phyloP scores from a whole-genome alignment of 768 basidiomycete species.

The Pleurotus djamor region DNA sequence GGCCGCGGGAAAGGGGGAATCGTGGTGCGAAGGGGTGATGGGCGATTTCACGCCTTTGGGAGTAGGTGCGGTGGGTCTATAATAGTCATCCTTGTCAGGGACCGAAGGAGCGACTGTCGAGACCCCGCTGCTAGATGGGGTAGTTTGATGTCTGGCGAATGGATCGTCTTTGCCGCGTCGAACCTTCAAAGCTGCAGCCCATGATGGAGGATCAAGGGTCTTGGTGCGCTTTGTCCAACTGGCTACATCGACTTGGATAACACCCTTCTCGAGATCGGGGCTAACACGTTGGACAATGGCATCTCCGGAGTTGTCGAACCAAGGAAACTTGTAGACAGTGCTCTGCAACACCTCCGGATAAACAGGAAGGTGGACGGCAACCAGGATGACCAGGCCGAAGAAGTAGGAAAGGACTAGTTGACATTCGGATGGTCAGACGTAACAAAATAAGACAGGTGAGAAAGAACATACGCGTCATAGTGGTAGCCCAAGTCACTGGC shows the following conservation, averaged over 20 bases:
- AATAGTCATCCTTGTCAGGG: background rate
- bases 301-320: conserved; percentile 40
- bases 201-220: conserved; percentile 22
- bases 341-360: conserved; percentile 51
- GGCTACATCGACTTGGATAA: background rate
- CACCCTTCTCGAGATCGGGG: background rate
- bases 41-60: conserved; percentile 14
- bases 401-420: conserved; percentile 51
- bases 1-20: conserved; percentile 34
- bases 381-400: conserved; percentile 45
- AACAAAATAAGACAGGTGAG: background rate
- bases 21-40: conserved; percentile 10
- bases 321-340: conserved; percentile 50
- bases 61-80: background rate
- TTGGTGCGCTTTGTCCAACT: background rate
- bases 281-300: background rate
- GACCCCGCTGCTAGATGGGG: conserved; percentile 13
- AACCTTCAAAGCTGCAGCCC: conserved; percentile 41
- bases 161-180: conserved; percentile 61
- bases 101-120: conserved; percentile 4
- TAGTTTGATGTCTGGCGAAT: conserved; percentile 29
- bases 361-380: conserved; percentile 39
- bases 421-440: conserved; percentile 12
- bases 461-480: conserved; percentile 39
- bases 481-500: conserved; percentile 45